Conservation (phyloP, 768 basidiomycete genomes). For the Mycena floridula region DNA sequence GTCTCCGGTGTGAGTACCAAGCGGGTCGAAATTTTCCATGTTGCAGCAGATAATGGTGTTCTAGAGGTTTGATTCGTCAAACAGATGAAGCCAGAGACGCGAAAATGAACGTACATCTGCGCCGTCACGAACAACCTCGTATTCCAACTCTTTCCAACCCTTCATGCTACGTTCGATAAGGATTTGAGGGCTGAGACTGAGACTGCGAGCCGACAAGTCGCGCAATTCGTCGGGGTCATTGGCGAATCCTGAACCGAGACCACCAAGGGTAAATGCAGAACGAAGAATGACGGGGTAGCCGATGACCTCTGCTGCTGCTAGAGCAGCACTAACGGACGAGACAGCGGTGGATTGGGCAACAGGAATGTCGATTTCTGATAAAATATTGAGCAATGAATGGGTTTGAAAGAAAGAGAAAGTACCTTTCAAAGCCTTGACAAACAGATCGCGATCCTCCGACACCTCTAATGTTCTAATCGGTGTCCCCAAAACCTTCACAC, state of each 20-base stretch:
- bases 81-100: conserved; percentile 4
- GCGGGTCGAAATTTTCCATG: conserved; percentile 99
- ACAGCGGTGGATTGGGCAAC: conserved; percentile 95
- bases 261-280: conserved; percentile 94
- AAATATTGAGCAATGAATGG: neutral
- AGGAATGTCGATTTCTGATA: conserved; percentile 94
- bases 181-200: conserved; percentile 90
- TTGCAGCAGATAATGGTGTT: conserved; percentile 99
- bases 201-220: conserved; percentile 87
- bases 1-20: conserved; percentile 98
- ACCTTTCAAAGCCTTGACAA: conserved; percentile 96
- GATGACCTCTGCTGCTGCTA: conserved; percentile 84
- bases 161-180: conserved; percentile 98
- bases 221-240: conserved; percentile 91
- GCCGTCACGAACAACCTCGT: conserved; percentile 96
- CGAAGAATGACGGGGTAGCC: conserved; percentile 98
- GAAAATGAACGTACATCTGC: conserved; percentile 69
- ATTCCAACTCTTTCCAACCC: conserved; percentile 99
- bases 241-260: conserved; percentile 97
- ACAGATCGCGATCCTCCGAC: conserved; percentile 95
- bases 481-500: conserved; percentile 91
- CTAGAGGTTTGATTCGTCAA: conserved; percentile 30
- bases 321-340: conserved; percentile 89
- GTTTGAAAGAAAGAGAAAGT: neutral
- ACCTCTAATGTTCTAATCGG: conserved; percentile 92